Conservation (phyloP, 805 yeast species). For the Hagleromyces aurorensis region DNA sequence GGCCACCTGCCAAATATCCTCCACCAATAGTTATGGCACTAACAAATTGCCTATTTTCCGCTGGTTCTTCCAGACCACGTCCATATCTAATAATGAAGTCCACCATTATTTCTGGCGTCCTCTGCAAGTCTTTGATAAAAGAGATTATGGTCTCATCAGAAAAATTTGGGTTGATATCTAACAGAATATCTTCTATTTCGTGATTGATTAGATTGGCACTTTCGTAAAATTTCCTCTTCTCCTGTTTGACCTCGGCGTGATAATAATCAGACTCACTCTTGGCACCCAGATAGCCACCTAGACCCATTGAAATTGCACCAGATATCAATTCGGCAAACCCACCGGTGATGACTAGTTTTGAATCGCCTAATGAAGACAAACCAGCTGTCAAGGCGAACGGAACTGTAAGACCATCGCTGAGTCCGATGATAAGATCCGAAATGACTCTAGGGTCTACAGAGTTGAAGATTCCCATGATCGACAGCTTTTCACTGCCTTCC, state of each 20-base stretch:
- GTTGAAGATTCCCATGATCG: constrained; percentile 35
- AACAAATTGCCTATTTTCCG: constrained; percentile 80
- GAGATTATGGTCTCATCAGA: constrained; percentile 64
- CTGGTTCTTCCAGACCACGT: constrained; percentile 91
- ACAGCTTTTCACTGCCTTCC: neutral
- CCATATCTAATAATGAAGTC: constrained; percentile 85
- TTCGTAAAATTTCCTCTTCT: constrained; percentile 58
- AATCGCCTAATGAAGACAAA: constrained; percentile 78
- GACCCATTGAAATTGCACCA: constrained; percentile 96
- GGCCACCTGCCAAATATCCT: constrained; percentile 86
- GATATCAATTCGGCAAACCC: constrained; percentile 96
- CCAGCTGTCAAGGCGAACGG: constrained; percentile 99
- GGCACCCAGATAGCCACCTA: constrained; percentile 95
- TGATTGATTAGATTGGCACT: constrained; percentile 59
- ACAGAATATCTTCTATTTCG: constrained; percentile 72
- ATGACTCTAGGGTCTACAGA: constrained; percentile 83
- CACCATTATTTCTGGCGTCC: constrained; percentile 68
- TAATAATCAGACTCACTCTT: constrained; percentile 77
- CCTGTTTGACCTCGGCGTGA: constrained; percentile 60
- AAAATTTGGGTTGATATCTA: constrained; percentile 51
- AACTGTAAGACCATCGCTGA: constrained; percentile 92
- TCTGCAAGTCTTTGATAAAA: constrained; percentile 72
- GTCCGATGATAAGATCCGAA: constrained; percentile 88
- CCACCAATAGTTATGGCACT: constrained; percentile 87
- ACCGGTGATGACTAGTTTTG: constrained; percentile 90